Evolutionary conservation across 73 alveolate genomes (phyloP), one percentile per base, ranked within the genome.

Genomic region (Paramecium biaurelia): DNA sequence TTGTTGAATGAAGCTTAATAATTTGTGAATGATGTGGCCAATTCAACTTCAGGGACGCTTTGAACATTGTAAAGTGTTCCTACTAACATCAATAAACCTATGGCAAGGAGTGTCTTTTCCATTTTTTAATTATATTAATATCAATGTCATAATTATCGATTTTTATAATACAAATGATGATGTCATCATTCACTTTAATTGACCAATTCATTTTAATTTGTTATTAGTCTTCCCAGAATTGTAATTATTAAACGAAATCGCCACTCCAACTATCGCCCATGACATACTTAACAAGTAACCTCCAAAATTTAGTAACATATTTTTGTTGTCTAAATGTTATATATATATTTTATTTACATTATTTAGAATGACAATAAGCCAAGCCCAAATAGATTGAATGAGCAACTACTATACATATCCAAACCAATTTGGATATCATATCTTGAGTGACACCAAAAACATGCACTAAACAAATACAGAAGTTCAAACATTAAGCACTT

Each of bases 391-490:
- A 74, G 8, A 74, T 21, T 20, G 59, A 32, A 20, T 74, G 87
- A 11, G 58, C 34, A 4, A 74, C 9, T 2, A 74, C 18, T 21
- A 74, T 37, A n/a, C 37, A 34, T 12, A 34, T 20, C 87, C 87
- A 74, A 37, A 41, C 38, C 6, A 74, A 12, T n/a, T 74, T 74
- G 1, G 87, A 34, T 41, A 74, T 37, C 32, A 37, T 37, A 4
- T 41, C 32, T 74, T 74, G 21, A 18, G 57, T 74, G 4, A 35
- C 87, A 14, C 58, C 45, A 23, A 74, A 74, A 10, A 21, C 58
- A 37, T 74, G 45, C 12, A 41, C 87, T 59, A 74, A 32, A 74
- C 37, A 74, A n/a, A 74, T 41, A n/a, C 87, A 74, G 18, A 74
- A 41, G 32, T 74, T 74, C 58, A 74, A 74, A 74, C 57, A 21